A percentile compares a stretch with the other conserved stretches of the same genome.
These are phyloP conservation scores for Gardenia jasminoides DNA, from an alignment of 257 asterid species.

Conservation along the genomic window DNA sequence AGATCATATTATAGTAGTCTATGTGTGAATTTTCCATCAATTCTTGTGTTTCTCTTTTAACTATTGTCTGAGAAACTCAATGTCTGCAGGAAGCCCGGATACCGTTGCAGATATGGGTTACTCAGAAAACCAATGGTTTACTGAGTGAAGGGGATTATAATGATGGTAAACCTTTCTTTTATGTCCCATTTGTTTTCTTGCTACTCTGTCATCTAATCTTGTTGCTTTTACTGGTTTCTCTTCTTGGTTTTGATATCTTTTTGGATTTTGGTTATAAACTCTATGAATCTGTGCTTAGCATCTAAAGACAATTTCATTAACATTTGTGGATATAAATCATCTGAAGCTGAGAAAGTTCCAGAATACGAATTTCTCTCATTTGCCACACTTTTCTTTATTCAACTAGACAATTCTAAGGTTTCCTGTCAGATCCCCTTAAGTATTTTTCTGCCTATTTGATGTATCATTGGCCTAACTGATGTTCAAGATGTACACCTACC, in stretches of 20 bases:
- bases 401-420: neutral
- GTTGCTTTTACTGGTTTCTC: neutral
- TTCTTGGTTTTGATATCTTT: neutral
- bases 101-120: slow-evolving; percentile 91
- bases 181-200: neutral
- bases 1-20: neutral
- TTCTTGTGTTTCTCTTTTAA: neutral
- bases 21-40: neutral
- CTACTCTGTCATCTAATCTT: neutral
- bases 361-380: neutral
- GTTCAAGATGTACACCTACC: neutral
- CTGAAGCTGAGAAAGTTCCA: neutral
- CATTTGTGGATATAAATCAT: neutral
- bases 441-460: neutral
- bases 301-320: neutral
- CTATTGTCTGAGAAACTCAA: slow-evolving; percentile 20
- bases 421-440: neutral
- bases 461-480: neutral
- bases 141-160: slow-evolving; percentile 51
- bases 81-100: slow-evolving; percentile 68
- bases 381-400: neutral
- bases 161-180: slow-evolving; percentile 56
- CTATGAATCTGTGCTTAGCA: neutral
- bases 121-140: slow-evolving; percentile 79
- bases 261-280: neutral